Percentiles rank a stretch among this genome's conserved stretches.
These are phyloP conservation scores for Podospora anserina DNA, from an alignment of 495 filamentous ascomycete species.

Conservation along the genomic window DNA sequence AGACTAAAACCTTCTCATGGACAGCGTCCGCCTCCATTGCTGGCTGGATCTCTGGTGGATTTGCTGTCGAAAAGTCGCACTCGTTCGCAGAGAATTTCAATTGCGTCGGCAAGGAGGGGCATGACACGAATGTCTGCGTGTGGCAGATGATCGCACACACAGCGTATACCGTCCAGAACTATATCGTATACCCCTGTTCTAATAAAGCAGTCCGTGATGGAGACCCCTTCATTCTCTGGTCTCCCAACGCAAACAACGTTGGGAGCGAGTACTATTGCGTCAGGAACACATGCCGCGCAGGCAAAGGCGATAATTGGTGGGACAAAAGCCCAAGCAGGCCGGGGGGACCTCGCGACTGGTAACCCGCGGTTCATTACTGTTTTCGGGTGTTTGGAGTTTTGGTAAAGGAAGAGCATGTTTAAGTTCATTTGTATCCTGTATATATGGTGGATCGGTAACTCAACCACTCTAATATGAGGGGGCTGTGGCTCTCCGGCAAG, in stretches of 20 bases:
- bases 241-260: conserved; percentile 2
- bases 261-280: conserved; percentile 7
- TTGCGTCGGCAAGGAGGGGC: background rate
- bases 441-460: too few relatives aligned
- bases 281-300: background rate
- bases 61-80: conserved; percentile 10
- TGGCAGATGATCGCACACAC: background rate
- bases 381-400: too few relatives aligned
- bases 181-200: background rate
- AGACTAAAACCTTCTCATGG: conserved; percentile 4
- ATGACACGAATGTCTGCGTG: background rate
- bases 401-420: too few relatives aligned
- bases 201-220: background rate
- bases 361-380: too few relatives aligned
- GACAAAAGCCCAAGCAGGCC: background rate
- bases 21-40: background rate
- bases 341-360: background rate
- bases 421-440: too few relatives aligned
- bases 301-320: background rate
- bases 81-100: background rate
- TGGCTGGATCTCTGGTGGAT: conserved; percentile 13
- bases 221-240: background rate
- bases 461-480: too few relatives aligned
- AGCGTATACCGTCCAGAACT: background rate
- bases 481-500: too few relatives aligned